phyloP scores from a whole-genome alignment of 1,284 basidiomycete genomes.

The Sanghuangporus sanghuang region DNA sequence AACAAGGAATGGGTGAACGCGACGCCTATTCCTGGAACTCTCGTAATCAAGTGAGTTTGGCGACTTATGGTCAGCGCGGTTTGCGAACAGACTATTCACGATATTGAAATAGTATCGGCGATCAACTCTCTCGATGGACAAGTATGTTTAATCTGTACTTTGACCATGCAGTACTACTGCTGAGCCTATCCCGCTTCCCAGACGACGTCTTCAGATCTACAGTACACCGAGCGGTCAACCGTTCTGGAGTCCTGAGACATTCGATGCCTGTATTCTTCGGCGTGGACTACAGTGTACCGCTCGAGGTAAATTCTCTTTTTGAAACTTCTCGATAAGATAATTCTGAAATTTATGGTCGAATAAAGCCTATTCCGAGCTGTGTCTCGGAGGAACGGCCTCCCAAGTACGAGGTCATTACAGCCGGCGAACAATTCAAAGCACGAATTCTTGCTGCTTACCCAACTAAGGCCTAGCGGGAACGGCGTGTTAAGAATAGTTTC shows the following conservation, averaged over 20 bases:
- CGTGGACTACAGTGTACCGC: slow-evolving; percentile 67
- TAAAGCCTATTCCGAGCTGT: slow-evolving; percentile 64
- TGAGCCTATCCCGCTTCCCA: slow-evolving; percentile 24
- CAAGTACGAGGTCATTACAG: slow-evolving; percentile 58
- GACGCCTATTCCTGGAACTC: slow-evolving; percentile 51
- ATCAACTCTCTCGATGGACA: slow-evolving; percentile 84
- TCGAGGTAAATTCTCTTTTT: slow-evolving; percentile 46
- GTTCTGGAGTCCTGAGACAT: slow-evolving; percentile 63
- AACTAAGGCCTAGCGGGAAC: too few relatives aligned
- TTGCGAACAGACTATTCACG: not conserved
- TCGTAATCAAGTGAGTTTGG: slow-evolving; percentile 62
- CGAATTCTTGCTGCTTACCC: slow-evolving; percentile 56
- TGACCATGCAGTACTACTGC: not conserved
- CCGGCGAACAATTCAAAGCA: slow-evolving; percentile 62
- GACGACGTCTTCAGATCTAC: slow-evolving; percentile 89
- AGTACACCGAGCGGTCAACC: slow-evolving; percentile 77
- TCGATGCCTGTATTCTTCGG: slow-evolving; percentile 83
- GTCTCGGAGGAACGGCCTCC: slow-evolving; percentile 55
- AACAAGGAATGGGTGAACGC: slow-evolving; percentile 62
- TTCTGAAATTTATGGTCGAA: not conserved
- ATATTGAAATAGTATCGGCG: slow-evolving; percentile 59
- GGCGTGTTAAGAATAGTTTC: too few relatives aligned
- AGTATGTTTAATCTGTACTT: slow-evolving; percentile 44
- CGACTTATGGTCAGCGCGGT: not conserved
- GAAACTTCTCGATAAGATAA: not conserved